These are phyloP conservation scores for Nemania sp. DNA, from an alignment of 2,329 filamentous ascomycete species.

Conservation along the genomic window DNA sequence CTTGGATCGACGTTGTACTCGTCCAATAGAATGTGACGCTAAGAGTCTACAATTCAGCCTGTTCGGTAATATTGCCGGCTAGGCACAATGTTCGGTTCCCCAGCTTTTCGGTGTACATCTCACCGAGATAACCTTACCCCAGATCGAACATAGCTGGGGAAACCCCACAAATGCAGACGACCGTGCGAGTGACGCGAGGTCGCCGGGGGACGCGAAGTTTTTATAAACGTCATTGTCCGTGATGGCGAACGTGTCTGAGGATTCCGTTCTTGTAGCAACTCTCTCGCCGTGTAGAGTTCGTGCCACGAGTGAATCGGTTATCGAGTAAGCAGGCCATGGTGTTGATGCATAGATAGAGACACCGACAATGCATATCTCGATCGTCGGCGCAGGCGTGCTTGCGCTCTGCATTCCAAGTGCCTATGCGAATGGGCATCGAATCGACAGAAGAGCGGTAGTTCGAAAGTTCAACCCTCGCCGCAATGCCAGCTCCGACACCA, in stretches of 20 bases:
- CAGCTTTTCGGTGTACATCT: conserved; percentile 23
- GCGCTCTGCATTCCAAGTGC: conserved; percentile 4
- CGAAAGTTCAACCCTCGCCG: conserved; percentile 52
- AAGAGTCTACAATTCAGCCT: not conserved
- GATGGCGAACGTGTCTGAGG: not conserved
- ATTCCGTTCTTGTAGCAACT: not conserved
- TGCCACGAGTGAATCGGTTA: not conserved
- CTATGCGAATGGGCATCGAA: conserved; percentile 23
- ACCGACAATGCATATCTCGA: conserved; percentile 14
- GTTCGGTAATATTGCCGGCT: not conserved
- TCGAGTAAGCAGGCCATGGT: not conserved
- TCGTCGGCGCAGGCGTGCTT: conserved; percentile 2
- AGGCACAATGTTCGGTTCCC: not conserved
- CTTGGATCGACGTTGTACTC: no score
- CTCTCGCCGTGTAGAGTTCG: not conserved
- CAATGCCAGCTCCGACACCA: conserved; percentile 53
- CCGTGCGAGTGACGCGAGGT: conserved; percentile 17
- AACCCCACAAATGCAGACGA: conserved; percentile 35
- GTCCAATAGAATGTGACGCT: not conserved
- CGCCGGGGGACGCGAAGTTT: conserved; percentile 27
- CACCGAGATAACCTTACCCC: conserved; percentile 21
- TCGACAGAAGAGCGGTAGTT: conserved; percentile 43
- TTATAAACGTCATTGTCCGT: not conserved
- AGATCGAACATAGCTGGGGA: conserved; percentile 9
- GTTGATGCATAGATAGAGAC: not conserved